Conservation (phyloP, 345 rosid genomes). For the Streptanthus diversifolius region DNA sequence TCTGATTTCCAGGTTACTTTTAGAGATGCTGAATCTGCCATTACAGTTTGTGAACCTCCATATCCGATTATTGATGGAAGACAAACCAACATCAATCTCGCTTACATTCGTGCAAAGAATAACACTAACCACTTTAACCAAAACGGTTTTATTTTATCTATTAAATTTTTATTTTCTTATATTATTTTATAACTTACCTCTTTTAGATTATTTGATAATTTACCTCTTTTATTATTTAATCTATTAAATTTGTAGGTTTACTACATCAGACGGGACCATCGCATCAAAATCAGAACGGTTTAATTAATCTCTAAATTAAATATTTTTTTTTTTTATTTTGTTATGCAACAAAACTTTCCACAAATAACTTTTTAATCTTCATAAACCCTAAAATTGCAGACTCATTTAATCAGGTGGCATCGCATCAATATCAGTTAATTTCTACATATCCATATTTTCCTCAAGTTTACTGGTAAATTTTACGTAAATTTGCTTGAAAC, state of each 20-base stretch:
- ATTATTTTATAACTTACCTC: neutral
- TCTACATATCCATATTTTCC: neutral
- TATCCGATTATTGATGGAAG: neutral
- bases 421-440: neutral
- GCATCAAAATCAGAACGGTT: neutral
- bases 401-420: neutral
- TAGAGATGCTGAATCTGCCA: neutral
- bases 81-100: slow-evolving; percentile 11
- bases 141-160: neutral
- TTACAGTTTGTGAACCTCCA: neutral
- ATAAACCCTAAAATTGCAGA: neutral
- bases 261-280: neutral
- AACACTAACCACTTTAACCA: neutral
- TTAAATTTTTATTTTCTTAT: neutral
- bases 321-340: neutral
- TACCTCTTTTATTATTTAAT: neutral
- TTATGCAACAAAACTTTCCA: neutral
- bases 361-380: neutral
- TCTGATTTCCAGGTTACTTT: slow-evolving; percentile 1
- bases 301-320: neutral
- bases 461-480: neutral
- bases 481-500: neutral
- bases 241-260: neutral
- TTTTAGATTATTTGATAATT: neutral
- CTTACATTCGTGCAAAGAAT: neutral